A percentile compares a stretch with the other conserved stretches of the same genome.
Evolutionary conservation across 768 basidiomycete genomes (phyloP).

Genomic region (Galerina marginata): DNA sequence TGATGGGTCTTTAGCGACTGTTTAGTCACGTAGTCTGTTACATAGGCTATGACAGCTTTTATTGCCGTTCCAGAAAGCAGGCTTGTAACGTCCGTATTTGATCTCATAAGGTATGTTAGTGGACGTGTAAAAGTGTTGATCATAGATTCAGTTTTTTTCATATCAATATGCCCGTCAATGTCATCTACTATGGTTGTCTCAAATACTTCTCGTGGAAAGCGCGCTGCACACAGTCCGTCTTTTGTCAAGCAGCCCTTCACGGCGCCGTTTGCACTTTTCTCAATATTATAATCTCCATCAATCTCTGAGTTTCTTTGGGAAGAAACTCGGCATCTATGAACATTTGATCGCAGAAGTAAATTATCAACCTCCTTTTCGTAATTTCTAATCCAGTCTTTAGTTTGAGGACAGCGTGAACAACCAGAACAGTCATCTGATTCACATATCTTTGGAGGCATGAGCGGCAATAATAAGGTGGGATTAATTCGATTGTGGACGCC

Average conservation of each 20-base stretch:
- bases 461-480: conserved; percentile 23
- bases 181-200: conserved; percentile 30
- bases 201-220: conserved; percentile 36
- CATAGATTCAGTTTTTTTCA: conserved; percentile 37
- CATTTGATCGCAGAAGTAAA: conserved; percentile 29
- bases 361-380: conserved; percentile 30
- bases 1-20: conserved; percentile 35
- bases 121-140: conserved; percentile 37
- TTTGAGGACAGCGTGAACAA: not conserved
- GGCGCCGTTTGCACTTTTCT: conserved; percentile 20
- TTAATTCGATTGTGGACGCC: not conserved
- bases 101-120: conserved; percentile 35
- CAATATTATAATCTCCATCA: not conserved
- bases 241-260: conserved; percentile 24
- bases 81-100: conserved; percentile 40
- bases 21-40: conserved; percentile 47
- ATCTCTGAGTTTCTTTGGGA: not conserved
- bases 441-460: conserved; percentile 17
- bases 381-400: conserved; percentile 20
- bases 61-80: conserved; percentile 41
- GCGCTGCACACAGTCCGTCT: conserved; percentile 33
- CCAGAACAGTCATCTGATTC: not conserved
- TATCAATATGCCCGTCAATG: conserved; percentile 28
- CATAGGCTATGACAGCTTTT: conserved; percentile 37
- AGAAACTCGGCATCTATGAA: conserved; percentile 29